Conservation (phyloP, 202 grass and related monocot genomes). For the Saccharum hybrid region DNA sequence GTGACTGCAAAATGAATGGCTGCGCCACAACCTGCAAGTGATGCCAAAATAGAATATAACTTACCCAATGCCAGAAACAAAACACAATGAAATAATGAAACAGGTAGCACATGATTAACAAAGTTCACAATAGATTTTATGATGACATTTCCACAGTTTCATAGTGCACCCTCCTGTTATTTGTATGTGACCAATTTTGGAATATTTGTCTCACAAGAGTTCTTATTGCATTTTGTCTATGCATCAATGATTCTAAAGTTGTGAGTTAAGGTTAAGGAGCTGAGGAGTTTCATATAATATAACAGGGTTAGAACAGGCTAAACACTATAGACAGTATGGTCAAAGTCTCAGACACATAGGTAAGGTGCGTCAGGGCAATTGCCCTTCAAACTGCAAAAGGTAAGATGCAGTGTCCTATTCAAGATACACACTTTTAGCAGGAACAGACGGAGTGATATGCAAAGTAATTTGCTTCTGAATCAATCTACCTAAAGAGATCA, state of each 20-base stretch:
- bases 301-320: background rate
- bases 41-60: constrained; percentile 28
- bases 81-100: constrained; percentile 7
- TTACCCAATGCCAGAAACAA: background rate
- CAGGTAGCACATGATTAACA: background rate
- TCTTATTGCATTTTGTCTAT: background rate
- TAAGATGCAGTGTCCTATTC: background rate
- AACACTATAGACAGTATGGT: background rate
- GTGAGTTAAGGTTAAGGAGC: background rate
- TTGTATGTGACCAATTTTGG: background rate
- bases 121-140: background rate
- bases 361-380: background rate
- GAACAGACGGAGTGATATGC: background rate
- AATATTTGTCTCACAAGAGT: constrained; percentile 2
- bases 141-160: background rate
- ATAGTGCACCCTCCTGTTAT: background rate
- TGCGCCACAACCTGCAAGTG: constrained; percentile 55
- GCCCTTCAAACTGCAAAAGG: background rate
- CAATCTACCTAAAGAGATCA: background rate
- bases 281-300: background rate
- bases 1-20: constrained; percentile 78
- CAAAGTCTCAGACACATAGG: background rate
- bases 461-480: background rate
- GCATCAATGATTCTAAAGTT: background rate
- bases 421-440: background rate